Percentiles rank a stretch among this genome's conserved stretches.
These are phyloP conservation scores for Alternaria alternata DNA, from an alignment of 2,329 filamentous ascomycete genomes.

Conservation along the genomic window DNA sequence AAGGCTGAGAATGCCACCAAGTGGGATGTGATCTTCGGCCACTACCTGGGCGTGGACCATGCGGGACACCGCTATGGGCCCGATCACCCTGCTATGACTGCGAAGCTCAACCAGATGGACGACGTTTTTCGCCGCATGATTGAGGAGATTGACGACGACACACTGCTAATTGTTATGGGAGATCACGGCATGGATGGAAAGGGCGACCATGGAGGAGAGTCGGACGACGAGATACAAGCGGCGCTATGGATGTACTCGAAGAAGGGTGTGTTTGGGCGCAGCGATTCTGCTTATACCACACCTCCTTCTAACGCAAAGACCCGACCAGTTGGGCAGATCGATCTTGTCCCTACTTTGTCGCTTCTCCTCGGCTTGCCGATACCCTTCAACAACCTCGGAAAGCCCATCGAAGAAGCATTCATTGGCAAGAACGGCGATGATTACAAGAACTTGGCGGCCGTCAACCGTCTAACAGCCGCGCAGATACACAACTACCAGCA, in stretches of 20 bases:
- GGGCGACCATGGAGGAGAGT: conserved; percentile 98
- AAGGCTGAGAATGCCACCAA: conserved; percentile 68
- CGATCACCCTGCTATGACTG: conserved; percentile 88
- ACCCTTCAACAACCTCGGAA: conserved; percentile 93
- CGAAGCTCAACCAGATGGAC: conserved; percentile 93
- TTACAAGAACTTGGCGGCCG: conserved; percentile 79
- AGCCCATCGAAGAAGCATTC: conserved; percentile 94
- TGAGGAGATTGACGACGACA: conserved; percentile 78
- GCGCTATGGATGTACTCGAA: conserved; percentile 99
- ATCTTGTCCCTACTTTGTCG: conserved; percentile 90
- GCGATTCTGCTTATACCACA: conserved; percentile 64
- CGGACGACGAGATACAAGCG: conserved; percentile 92
- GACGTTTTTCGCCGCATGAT: conserved; percentile 76
- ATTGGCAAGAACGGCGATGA: conserved; percentile 72
- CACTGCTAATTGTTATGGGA: conserved; percentile 94
- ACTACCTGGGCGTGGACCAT: conserved; percentile 95
- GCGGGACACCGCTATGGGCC: conserved; percentile 96
- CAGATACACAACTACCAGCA: conserved; percentile 90
- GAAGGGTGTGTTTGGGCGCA: conserved; percentile 82
- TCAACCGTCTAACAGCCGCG: conserved; percentile 78
- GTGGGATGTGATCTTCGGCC: conserved; percentile 96
- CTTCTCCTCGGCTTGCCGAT: conserved; percentile 90
- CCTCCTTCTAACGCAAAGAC: conserved; percentile 77
- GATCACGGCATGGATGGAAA: conserved; percentile 98
- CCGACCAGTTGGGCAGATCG: conserved; percentile 82